These are phyloP conservation scores for Earliella scabrosa DNA, from an alignment of 1,284 basidiomycete genomes.

Conservation along the genomic window DNA sequence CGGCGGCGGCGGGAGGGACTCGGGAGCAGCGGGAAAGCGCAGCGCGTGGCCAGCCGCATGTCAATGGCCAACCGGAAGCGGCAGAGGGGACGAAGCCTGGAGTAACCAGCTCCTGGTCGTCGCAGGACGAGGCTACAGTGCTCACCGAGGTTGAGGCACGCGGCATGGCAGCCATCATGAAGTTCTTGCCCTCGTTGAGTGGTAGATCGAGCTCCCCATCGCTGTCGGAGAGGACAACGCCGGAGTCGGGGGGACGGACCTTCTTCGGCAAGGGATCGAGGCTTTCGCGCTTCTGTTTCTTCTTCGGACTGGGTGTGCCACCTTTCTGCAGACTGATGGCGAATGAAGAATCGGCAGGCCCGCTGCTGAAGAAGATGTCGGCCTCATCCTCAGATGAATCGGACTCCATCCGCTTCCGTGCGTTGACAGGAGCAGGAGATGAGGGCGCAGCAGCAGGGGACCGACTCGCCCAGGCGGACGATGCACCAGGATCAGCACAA, in stretches of 20 bases:
- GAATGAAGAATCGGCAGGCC: constrained; percentile 50
- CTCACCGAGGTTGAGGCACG: constrained; percentile 62
- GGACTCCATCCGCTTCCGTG: constrained; percentile 21
- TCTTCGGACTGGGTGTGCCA: constrained; percentile 61
- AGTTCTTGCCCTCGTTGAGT: constrained; percentile 15
- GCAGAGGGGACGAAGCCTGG: constrained; percentile 59
- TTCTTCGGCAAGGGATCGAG: constrained; percentile 60
- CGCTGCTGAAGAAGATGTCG: constrained; percentile 59
- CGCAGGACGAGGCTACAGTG: constrained; percentile 60
- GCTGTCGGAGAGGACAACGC: constrained; percentile 64
- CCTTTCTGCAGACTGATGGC: constrained; percentile 53
- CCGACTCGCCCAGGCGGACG: constrained; percentile 14
- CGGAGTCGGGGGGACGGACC: constrained; percentile 72
- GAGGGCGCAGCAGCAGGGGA: constrained; percentile 20
- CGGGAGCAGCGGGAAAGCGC: no score
- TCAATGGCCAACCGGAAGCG: constrained; percentile 65
- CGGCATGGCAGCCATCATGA: constrained; percentile 47
- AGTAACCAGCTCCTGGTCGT: constrained; percentile 66
- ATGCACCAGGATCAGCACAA: no score
- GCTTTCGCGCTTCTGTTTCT: constrained; percentile 40
- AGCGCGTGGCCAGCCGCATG: constrained; percentile 69
- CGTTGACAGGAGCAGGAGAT: constrained; percentile 23
- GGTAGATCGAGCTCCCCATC: constrained; percentile 43
- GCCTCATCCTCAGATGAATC: constrained; percentile 52
- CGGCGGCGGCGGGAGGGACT: no score